phyloP scores from a whole-genome alignment of 176 grass and related monocot genomes.

The Hordeum marinum region DNA sequence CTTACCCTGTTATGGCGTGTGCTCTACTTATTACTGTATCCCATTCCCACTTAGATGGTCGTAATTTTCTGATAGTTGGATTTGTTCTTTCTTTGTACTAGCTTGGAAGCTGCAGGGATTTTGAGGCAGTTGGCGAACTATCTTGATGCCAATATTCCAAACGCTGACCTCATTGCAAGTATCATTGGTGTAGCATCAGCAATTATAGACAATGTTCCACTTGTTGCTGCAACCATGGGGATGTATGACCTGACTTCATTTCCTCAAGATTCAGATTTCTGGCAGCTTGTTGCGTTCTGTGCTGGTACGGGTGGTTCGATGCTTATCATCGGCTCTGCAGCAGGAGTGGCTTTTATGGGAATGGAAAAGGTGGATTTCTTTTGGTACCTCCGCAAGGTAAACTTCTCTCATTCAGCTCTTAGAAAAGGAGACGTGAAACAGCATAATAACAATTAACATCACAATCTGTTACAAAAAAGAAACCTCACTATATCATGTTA shows the following conservation, averaged over 20 bases:
- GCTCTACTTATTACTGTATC: neutral
- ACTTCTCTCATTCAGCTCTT: slow-evolving; percentile 8
- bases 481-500: slow-evolving; percentile 1
- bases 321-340: slow-evolving; percentile 96
- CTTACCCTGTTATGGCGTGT: neutral
- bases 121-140: slow-evolving; percentile 86
- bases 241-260: slow-evolving; percentile 92
- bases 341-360: slow-evolving; percentile 97
- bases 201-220: slow-evolving; percentile 93
- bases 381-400: slow-evolving; percentile 98
- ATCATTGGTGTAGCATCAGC: slow-evolving; percentile 82
- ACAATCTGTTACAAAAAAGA: neutral
- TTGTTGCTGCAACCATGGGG: slow-evolving; percentile 94
- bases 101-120: slow-evolving; percentile 94
- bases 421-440: neutral
- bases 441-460: neutral
- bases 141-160: slow-evolving; percentile 84
- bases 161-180: slow-evolving; percentile 76
- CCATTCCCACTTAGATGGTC: slow-evolving; percentile 9
- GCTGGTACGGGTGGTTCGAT: slow-evolving; percentile 95
- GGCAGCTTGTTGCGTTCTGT: slow-evolving; percentile 93
- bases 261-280: slow-evolving; percentile 91
- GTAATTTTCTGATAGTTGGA: slow-evolving; percentile 24
- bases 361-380: slow-evolving; percentile 99
- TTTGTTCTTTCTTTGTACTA: slow-evolving; percentile 23